Evolutionary conservation across 768 basidiomycete species (phyloP), one percentile per base, ranked within the genome.

Genomic region (Pisolithus tinctorius): DNA sequence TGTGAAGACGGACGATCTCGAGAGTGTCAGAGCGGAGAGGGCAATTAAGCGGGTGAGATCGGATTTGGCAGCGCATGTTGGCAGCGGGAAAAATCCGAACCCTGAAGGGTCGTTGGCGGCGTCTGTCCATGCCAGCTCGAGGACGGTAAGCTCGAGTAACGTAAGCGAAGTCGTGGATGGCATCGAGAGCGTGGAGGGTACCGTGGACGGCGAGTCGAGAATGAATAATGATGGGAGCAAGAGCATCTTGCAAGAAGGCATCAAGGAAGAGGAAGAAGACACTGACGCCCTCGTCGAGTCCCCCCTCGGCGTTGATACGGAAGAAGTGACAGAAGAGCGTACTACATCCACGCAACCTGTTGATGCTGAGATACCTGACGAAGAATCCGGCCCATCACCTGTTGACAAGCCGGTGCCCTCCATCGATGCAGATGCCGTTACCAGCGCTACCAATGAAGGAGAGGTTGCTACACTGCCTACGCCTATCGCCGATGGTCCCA

Each of bases 11-110:
- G 92, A 94, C 61, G 93, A 95, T 66, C 69, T 94, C 47, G 84
- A 93, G 71, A 92, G 89, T 58, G 84, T 84, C 6, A 82, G 91
- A 41, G 83, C 88, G 38, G 90, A 93, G 71, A 77, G 89, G 56
- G 86, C 91, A 4, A 87, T 93, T 69, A 91, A 92, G 71, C 82
- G 88, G 27, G 88, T 90, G 17, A 74, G 89, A 49, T 90, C 87
- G 42, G 92, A 94, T 70, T 72, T 91, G 20, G 88, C 86, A 9
- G 83, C 83, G 10, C 89, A 93, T 61, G 67, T 75, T 49, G 70
- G 79, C 10, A 43, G 25, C 13, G 42, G 42, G 23, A 43, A 25
- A 26, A 6, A 25, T 41, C 67, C 72, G 16, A 72, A 57, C 61
- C 62, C 27, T 54, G 50, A 43, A 2, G 42, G 25, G 42, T 14